Base-by-base conservation (phyloP, 2,329 filamentous ascomycete species). In the Botrytis hyacinthi region DNA sequence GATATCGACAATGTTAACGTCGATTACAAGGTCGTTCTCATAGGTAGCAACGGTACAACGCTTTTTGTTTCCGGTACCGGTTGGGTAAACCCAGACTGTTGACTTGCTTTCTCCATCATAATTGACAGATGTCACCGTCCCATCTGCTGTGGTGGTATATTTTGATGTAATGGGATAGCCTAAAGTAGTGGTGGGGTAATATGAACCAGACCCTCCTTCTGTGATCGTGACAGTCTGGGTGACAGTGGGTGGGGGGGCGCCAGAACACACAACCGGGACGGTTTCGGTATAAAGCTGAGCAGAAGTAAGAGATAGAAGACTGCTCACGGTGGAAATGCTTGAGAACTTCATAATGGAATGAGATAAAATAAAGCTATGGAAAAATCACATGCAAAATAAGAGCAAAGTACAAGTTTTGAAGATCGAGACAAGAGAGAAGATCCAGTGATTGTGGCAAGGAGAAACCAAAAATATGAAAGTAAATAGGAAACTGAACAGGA, bases 271-370 rank as follows among this genome's bases (percentile, higher is more conserved):
- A 9, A 72, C 62, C 20, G 48, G 48, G 6, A 60, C 6, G 8
- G 70, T 72, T 59, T 67, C 62, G 5, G 57, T 74, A 44, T 75
- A 72, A 16, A 71, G 32, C 29, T 69, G 63, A 35, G 76, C 76
- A 14, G 76, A 74, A 16, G 69, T 54, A 44, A 76, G 40, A 44
- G 73, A 65, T 32, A 78, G 70, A 40, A 78, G 29, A n/a, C 67
- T 63, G 22, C 37, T 54, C 57, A 77, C 40, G 4, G 62, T 54
- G 29, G 76, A 72, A 59, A 77, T 70, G 65, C 46, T 76, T 48
- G 76, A 76, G 76, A 78, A 71, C 72, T 78, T 77, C 76, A 78
- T 78, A 65, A 68, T 76, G 73, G 75, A 44, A 68, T 29, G 29
- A 61, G 35, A n/a, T n/a, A 32, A 3, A 37, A 67, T 26, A 3